Evolutionary conservation across 148 eudicot genomes (phyloP).

Genomic region (Rhododendron ovatum): DNA sequence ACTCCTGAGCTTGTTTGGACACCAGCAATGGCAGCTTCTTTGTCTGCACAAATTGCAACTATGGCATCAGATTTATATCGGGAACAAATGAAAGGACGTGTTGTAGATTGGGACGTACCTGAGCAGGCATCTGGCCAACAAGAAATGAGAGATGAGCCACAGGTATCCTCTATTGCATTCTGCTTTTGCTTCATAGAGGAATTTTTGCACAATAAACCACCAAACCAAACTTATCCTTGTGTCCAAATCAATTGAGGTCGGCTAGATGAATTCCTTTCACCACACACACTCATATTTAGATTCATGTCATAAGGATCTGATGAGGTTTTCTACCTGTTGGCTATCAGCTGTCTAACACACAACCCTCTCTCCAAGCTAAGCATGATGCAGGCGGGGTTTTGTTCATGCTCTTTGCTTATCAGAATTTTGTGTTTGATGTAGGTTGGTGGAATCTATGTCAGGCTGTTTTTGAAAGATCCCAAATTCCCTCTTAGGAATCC

Average conservation of each 20-base stretch:
- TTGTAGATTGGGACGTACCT: constrained; percentile 99
- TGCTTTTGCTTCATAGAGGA: neutral
- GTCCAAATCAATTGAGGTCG: neutral
- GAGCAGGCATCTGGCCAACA: constrained; percentile 87
- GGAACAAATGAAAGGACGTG: constrained; percentile 92
- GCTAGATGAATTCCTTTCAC: neutral
- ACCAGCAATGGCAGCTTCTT: constrained; percentile 97
- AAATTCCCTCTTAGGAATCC: constrained; percentile 97
- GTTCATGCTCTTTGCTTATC: constrained; percentile 9
- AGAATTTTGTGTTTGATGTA: constrained; percentile 24
- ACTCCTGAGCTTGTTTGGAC: constrained; percentile 99
- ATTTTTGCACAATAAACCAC: neutral
- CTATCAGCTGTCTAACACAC: neutral
- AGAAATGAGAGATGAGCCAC: constrained; percentile 99
- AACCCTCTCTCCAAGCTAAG: neutral
- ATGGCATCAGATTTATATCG: constrained; percentile 87
- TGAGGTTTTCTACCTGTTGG: neutral
- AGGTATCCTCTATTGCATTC: constrained; percentile 44
- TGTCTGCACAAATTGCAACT: constrained; percentile 91
- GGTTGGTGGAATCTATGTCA: constrained; percentile 98
- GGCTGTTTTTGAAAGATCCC: constrained; percentile 94
- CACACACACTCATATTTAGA: neutral
- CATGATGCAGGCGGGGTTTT: neutral
- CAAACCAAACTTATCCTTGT: neutral
- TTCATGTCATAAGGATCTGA: neutral